Evolutionary conservation across 495 filamentous ascomycete genomes (phyloP).

Genomic region (Jackrogersella minutella): DNA sequence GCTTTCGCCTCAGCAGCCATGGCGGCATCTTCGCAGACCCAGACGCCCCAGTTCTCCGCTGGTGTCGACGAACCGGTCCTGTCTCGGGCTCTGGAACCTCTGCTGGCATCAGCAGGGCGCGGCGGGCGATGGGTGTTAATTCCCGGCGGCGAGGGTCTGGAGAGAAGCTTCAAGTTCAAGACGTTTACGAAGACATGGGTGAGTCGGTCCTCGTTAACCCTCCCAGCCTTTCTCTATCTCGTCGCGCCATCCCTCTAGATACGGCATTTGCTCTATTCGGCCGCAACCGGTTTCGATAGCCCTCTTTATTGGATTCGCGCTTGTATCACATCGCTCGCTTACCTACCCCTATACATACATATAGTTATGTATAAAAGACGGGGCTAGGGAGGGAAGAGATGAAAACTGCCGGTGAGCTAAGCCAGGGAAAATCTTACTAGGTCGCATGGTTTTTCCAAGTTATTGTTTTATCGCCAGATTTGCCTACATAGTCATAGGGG

Average conservation of each 20-base stretch:
- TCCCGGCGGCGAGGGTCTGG: slow-evolving; percentile 59
- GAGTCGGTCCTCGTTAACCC: slow-evolving; percentile 31
- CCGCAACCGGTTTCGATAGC: slow-evolving; percentile 1
- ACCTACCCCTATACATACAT: neutral
- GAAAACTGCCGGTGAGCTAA: slow-evolving; percentile 18
- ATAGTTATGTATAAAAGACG: neutral
- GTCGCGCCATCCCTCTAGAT: slow-evolving; percentile 18
- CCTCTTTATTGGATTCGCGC: slow-evolving; percentile 8
- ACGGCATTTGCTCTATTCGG: slow-evolving; percentile 24
- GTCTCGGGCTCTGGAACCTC: slow-evolving; percentile 28
- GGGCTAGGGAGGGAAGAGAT: neutral
- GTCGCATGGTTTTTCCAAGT: neutral
- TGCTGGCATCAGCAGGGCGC: slow-evolving; percentile 42
- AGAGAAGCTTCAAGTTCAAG: slow-evolving; percentile 68
- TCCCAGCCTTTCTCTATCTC: neutral
- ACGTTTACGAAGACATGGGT: slow-evolving; percentile 71
- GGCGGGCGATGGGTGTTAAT: slow-evolving; percentile 62
- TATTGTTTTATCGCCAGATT: slow-evolving; percentile 6
- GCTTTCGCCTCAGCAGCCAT: slow-evolving; percentile 12
- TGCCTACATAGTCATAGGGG: slow-evolving; percentile 2
- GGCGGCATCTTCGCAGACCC: slow-evolving; percentile 4
- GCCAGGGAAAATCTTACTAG: slow-evolving; percentile 1
- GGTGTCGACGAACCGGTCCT: slow-evolving; percentile 44
- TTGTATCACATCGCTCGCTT: slow-evolving; percentile 9
- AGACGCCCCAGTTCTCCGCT: slow-evolving; percentile 41